These are phyloP conservation scores for Geotrichum histeridarum DNA, from an alignment of 1,139 yeast genomes.

Conservation along the genomic window DNA sequence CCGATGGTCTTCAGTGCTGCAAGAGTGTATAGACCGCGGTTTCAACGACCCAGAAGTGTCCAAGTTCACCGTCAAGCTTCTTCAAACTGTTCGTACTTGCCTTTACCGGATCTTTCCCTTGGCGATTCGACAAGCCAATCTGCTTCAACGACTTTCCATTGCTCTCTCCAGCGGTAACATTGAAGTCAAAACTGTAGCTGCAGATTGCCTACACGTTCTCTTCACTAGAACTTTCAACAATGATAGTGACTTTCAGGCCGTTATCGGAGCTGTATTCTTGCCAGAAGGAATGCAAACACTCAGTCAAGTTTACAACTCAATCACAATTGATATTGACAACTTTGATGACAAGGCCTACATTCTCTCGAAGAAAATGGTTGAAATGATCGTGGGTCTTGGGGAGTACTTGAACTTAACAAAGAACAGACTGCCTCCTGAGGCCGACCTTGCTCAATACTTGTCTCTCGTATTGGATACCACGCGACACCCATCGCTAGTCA, in stretches of 20 bases:
- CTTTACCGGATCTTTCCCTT: constrained; percentile 85
- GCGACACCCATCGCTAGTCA: constrained; percentile 76
- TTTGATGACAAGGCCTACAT: constrained; percentile 77
- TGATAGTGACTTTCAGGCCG: constrained; percentile 67
- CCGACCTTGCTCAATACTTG: constrained; percentile 61
- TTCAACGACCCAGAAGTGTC: constrained; percentile 36
- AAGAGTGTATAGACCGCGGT: constrained; percentile 40
- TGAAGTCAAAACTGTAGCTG: constrained; percentile 72
- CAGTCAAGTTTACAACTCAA: constrained; percentile 56
- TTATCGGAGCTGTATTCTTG: constrained; percentile 74
- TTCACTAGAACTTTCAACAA: constrained; percentile 75
- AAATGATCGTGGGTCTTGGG: constrained; percentile 86
- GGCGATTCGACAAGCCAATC: constrained; percentile 61
- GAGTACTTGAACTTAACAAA: constrained; percentile 55
- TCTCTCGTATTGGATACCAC: constrained; percentile 75
- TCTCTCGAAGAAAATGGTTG: constrained; percentile 81
- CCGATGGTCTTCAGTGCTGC: constrained; percentile 64
- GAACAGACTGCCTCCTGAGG: constrained; percentile 41
- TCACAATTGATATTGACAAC: constrained; percentile 64
- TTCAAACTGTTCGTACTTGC: constrained; percentile 83
- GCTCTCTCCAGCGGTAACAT: constrained; percentile 58
- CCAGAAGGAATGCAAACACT: constrained; percentile 67
- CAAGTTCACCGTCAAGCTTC: constrained; percentile 56
- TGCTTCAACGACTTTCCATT: constrained; percentile 59
- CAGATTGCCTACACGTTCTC: constrained; percentile 84